Evolutionary conservation across 352 stramenopile genomes (phyloP), one percentile per base, ranked within the genome.

Genomic region (Globisporangium acanthophoron): DNA sequence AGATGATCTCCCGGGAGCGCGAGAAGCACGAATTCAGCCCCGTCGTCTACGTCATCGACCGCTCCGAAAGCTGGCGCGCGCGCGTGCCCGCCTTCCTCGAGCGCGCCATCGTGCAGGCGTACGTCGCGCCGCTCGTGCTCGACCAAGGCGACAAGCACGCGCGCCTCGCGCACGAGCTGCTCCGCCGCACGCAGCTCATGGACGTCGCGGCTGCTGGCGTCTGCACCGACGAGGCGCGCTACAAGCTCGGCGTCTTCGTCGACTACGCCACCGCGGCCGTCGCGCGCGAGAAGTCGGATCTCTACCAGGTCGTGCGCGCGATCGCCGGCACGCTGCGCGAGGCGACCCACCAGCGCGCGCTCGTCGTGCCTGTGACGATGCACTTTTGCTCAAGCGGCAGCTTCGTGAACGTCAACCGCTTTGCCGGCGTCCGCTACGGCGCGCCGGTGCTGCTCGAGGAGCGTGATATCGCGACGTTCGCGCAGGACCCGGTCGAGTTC

Each of bases 11-110:
- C 11, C 77, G 80, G 52, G 77, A 90, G 66, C 70, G 60, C 35
- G 74, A 87, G 52, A 88, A 87, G 70, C 80, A 90, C 69, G 77
- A 88, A 67, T 85, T 88, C 64, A 87, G 88, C 75, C 80, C 80
- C 1, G 73, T 87, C 21, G 73, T 90, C 39, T 90, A 88, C 56
- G 57, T 90, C 41, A 77, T 88, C 44, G 76, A 88, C 45, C 78
- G 80, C 40, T 85, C 78, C 15, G 56, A 65, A 3, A 71, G 67
- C 40, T 90, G 78, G 78, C 57, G 55, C 31, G 61, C 62, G 47
- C 77, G 74, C 61, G 74, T 90, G 49, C 80, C 80, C 1, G 55
- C 57, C 3, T 51, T 70, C 15, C 61, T 90, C 40, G 80, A 87
- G 66, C 67, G 58, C 47, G 69, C 76, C 40, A 55, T 90, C 35